These are phyloP conservation scores for Ceratobasidium sp. DNA, from an alignment of 1,284 basidiomycete species.

Conservation along the genomic window DNA sequence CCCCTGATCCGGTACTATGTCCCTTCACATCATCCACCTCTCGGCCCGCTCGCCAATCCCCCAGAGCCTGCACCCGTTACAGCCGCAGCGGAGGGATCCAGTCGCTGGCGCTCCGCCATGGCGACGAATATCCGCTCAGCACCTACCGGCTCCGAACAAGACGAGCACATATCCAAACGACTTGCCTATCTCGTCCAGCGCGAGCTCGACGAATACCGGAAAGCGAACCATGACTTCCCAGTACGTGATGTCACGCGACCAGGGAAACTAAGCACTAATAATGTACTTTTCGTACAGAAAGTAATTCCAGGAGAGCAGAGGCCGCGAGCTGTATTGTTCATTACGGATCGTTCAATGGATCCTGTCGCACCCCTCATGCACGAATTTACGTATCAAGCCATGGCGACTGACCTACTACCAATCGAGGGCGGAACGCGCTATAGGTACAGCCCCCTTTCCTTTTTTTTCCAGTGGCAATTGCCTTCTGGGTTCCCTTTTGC, in stretches of 20 bases:
- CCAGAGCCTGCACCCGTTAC: constrained; percentile 56
- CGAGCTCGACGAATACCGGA: constrained; percentile 85
- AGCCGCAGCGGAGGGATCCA: constrained; percentile 66
- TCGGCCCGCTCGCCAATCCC: constrained; percentile 82
- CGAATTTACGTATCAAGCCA: constrained; percentile 99
- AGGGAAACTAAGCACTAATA: constrained; percentile 32
- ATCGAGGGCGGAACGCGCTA: constrained; percentile 89
- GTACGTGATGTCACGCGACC: constrained; percentile 55
- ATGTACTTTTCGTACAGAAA: constrained; percentile 54
- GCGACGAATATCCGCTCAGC: constrained; percentile 35
- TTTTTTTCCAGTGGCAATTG: too few relatives aligned
- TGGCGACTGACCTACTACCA: constrained; percentile 93
- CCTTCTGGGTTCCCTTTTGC: too few relatives aligned
- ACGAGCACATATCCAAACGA: constrained; percentile 71
- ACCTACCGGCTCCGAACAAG: constrained; percentile 38
- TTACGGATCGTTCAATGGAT: constrained; percentile 97
- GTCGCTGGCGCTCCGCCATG: constrained; percentile 64
- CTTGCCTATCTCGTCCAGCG: constrained; percentile 84
- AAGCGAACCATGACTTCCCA: constrained; percentile 83
- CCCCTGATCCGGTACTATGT: constrained; percentile 95
- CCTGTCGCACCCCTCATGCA: constrained; percentile 89
- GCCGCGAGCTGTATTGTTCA: constrained; percentile 83
- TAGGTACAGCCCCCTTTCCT: constrained; percentile 62
- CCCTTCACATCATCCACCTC: constrained; percentile 80
- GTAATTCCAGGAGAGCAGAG: constrained; percentile 61